These are phyloP conservation scores for Phoenix dactylifera DNA, from an alignment of 176 grass and related monocot species.

Conservation along the genomic window DNA sequence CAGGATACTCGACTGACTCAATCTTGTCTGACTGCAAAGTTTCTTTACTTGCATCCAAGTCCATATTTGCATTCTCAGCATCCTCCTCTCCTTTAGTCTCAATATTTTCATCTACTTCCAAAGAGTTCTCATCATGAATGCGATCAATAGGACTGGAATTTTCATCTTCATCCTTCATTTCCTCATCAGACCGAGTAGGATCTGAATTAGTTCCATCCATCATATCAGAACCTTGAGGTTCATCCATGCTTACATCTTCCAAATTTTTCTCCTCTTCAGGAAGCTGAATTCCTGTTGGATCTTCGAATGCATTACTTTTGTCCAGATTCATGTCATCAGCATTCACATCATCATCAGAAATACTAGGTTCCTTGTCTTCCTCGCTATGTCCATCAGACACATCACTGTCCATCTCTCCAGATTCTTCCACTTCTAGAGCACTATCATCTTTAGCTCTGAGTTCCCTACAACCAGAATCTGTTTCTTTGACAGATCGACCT, in stretches of 20 bases:
- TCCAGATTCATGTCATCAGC: constrained; percentile 32
- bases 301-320: constrained; percentile 78
- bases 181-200: constrained; percentile 27
- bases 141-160: constrained; percentile 24
- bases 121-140: constrained; percentile 35
- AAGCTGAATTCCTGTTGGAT: constrained; percentile 49
- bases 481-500: constrained; percentile 54
- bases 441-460: constrained; percentile 82
- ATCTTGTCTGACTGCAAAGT: constrained; percentile 29
- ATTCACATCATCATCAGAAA: constrained; percentile 34
- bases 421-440: constrained; percentile 43
- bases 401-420: constrained; percentile 43
- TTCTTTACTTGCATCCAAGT: constrained; percentile 33
- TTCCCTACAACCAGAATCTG: constrained; percentile 45
- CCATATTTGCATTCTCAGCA: constrained; percentile 47
- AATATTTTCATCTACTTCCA: constrained; percentile 29
- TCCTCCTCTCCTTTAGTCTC: constrained; percentile 24
- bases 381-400: constrained; percentile 31
- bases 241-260: constrained; percentile 51
- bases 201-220: constrained; percentile 35
- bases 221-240: constrained; percentile 25
- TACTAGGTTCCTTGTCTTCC: constrained; percentile 44
- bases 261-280: constrained; percentile 44
- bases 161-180: constrained; percentile 37
- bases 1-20: constrained; percentile 41